Evolutionary conservation across 2,329 filamentous ascomycete genomes (phyloP), one percentile per base, ranked within the genome.

Genomic region (Reticulascus tulasneorum): DNA sequence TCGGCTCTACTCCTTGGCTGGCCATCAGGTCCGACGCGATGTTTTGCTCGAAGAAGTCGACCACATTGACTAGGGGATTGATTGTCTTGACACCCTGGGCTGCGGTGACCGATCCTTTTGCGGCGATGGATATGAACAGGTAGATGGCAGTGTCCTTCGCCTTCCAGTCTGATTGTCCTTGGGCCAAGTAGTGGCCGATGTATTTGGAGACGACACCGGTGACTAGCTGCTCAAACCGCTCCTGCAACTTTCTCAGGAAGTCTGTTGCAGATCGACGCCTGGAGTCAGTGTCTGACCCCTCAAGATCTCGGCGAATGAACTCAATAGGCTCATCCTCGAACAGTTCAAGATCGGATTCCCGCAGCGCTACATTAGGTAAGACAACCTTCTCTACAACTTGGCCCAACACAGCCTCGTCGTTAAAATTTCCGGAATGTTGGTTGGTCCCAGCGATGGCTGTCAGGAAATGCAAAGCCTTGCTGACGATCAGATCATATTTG

Each of bases 261-360:
- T 97, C 93, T 1, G 91, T 97, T 1, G 94, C 90, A 25, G 93
- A 91, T 53, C 93, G 78, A 48, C 93, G 76, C 54, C 93, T 76
- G 2, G 93, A 98, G 58, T 97, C 93, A 36, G 85, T 94, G 61
- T 98, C 93, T 2, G 93, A 96, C 7, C 93, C 93, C 60, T 98
- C 93, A 30, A 98, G 71, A 60, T 98, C 93, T 52, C 89, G 79
- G 45, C 93, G 79, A 54, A 98, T 98, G 57, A 94, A 98, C 61
- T 98, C 93, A 47, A 98, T 98, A 0, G 93, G 93, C 66, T 98
- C 94, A 56, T 98, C 94, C 58, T 98, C 93, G 51, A 98, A 97
- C 48, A 95, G 75, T 59, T 98, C 93, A 36, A 95, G 77, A 48
- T 98, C 94, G 1, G 90, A 93, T 53, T 96, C 93, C 47, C 94